Base-by-base conservation (phyloP, 768 basidiomycete genomes). In the Filobasidium floriforme region DNA sequence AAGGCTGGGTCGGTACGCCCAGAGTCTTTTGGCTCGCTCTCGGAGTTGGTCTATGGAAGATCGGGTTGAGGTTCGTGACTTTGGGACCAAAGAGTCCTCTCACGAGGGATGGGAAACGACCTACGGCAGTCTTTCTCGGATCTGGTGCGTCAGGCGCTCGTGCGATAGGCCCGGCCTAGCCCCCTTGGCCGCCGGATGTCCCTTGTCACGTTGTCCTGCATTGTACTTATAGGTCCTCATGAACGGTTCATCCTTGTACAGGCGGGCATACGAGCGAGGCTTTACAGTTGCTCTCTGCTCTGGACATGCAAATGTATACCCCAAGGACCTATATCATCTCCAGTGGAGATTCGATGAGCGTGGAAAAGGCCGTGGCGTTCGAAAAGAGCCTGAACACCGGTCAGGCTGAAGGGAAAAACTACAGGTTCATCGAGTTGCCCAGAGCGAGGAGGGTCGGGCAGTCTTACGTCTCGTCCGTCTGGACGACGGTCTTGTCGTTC, bases 201-300 rank as follows among this genome's bases (percentile, higher is more conserved):
- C 46, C 46, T 49, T 14, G 22, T 49, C 46, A 22, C 5, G 3
- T 18, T 49, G 5, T 18, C 12, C 5, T 5, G 46, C n/a, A 19
- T 19, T 10, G 43, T 41, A 49, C 64, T 69, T 62, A 69, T 66
- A 62, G 62, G 57, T 51, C 9, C 43, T 66, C 14, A 7, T 12
- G 43, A n/a, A 44, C 44, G n/a, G 57, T 19, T 40, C 28, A 41
- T 28, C 43, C 24, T 24, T 26, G 18, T 32, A 18, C 74, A 97
- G 94, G 96, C 54, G 96, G 96, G 0, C 96, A 99, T 80, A 96
- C 92, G 18, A 86, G 84, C 68, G 96, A 99, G 81, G 88, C 87
- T 51, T 78, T 94, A 69, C 81, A 83, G 41, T 82, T 97, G 29
- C 64, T 89, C 29, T 87, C 87, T 1, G 80, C 86, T 14, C 78